Evolutionary conservation across 2,329 filamentous ascomycete species (phyloP), one percentile per base, ranked within the genome.

Genomic region (Penicillium polonicum): DNA sequence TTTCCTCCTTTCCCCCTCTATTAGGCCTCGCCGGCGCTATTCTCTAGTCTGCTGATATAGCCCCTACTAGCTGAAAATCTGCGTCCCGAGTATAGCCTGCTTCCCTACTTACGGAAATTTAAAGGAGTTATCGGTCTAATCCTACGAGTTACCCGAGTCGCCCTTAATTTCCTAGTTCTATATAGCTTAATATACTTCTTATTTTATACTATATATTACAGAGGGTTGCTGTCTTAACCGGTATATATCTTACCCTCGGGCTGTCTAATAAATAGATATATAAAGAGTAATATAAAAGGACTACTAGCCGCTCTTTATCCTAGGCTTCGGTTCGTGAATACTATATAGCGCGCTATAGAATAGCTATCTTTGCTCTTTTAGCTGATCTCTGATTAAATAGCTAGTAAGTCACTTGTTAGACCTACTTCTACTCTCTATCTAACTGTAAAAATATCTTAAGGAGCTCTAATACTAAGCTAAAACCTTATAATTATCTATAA

Each of bases 391-490:
- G 5, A 25, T 25, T 25, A 3, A 25, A 25, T 25, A 25, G 23
- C 23, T 3, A 3, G 5, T 25, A 25, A 25, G 23, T 25, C 23
- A 3, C 3, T 4, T 5, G 3, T 3, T 25, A 25, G 23, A 25
- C 5, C 41, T 13, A 15, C 23, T n/a, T n/a, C n/a, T n/a, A n/a
- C n/a, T n/a, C n/a, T n/a, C n/a, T n/a, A n/a, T n/a, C n/a, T n/a
- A n/a, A 52, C 50, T 17, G 39, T 4, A 52, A 44, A 52, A 52
- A 44, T 52, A 19, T 39, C 50, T 52, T 8, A 44, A 52, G 19
- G 39, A 43, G 50, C 50, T 52, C 39, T 43, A 6, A 4, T n/a
- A 13, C 21, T 43, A 5, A 27, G 21, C 41, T 43, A 10, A 44
- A 39, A 35, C 4, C 45, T 43, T 19, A 13, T 4, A 52, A 44